A percentile compares a stretch with the other conserved stretches of the same genome.
These are phyloP conservation scores for Acanthamoeba royreba DNA, from an alignment of 208 protist genomes.

Conservation along the genomic window DNA sequence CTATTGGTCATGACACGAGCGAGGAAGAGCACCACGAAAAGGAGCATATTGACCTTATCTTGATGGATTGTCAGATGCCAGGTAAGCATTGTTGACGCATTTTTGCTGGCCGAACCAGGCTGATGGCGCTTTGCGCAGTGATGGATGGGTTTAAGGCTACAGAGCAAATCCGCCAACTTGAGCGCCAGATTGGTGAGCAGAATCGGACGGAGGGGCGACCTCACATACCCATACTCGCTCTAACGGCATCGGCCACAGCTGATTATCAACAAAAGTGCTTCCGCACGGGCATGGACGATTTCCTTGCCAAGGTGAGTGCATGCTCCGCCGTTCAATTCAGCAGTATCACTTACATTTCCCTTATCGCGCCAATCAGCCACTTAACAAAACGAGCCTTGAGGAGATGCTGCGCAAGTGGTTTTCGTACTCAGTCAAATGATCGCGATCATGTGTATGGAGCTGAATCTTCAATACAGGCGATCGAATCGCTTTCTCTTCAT, in stretches of 20 bases:
- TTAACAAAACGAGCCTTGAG: not conserved
- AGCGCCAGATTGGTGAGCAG: not conserved
- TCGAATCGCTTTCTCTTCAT: too few species aligned
- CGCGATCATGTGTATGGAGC: too few species aligned
- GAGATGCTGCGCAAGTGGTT: not conserved
- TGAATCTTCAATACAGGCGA: too few species aligned
- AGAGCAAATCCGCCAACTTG: not conserved
- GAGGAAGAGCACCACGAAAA: not conserved
- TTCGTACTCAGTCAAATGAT: too few species aligned
- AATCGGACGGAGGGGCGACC: not conserved
- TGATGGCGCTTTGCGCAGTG: not conserved
- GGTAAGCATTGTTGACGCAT: not conserved
- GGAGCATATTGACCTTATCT: not conserved
- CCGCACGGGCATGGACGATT: not conserved
- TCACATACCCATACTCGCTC: not conserved
- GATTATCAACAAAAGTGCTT: conserved; percentile 15
- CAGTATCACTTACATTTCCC: not conserved
- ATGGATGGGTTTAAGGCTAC: conserved; percentile 15
- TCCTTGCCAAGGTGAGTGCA: not conserved
- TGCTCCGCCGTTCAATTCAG: not conserved
- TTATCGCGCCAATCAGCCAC: not conserved
- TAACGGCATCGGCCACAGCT: not conserved
- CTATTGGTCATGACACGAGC: not conserved
- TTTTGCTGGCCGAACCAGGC: not conserved
- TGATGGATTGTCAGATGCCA: conserved; percentile 21